Evolutionary conservation across 2,329 filamentous ascomycete species (phyloP).

Genomic region (Hymenoscyphus scutula): DNA sequence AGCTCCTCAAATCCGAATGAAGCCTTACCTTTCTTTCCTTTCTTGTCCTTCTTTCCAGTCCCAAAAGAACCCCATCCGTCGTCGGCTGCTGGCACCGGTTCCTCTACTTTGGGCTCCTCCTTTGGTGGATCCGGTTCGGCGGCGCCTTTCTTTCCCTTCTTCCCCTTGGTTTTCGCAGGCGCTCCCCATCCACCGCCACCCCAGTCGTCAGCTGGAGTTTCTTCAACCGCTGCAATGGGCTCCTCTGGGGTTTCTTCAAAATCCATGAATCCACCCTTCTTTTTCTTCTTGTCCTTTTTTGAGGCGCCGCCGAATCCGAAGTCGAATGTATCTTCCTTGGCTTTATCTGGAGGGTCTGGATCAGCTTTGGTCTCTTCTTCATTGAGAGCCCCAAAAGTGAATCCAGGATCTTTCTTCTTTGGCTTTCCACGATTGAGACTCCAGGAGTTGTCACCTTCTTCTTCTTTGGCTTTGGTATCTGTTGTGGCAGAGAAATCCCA

Average conservation of each 20-base stretch:
- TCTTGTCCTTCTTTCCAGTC: conserved; percentile 44
- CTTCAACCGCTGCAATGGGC: conserved; percentile 27
- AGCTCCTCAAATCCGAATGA: conserved; percentile 26
- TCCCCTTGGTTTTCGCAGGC: conserved; percentile 49
- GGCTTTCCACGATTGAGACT: conserved; percentile 45
- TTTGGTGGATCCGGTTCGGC: conserved; percentile 32
- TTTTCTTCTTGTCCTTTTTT: conserved; percentile 50
- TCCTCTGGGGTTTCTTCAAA: conserved; percentile 31
- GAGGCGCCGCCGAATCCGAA: conserved; percentile 34
- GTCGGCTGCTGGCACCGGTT: conserved; percentile 20
- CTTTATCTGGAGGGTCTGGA: conserved; percentile 32
- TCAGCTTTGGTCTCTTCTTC: conserved; percentile 38
- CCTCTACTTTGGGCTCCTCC: conserved; percentile 29
- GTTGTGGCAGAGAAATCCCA: conserved; percentile 34
- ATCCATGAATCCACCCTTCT: conserved; percentile 33
- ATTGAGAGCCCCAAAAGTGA: conserved; percentile 50
- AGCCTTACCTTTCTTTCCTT: conserved; percentile 34
- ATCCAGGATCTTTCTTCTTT: conserved; percentile 51
- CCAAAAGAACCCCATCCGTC: conserved; percentile 17
- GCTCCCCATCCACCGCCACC: conserved; percentile 48
- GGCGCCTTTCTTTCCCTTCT: conserved; percentile 35
- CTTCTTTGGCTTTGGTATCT: conserved; percentile 43
- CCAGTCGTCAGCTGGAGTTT: conserved; percentile 42
- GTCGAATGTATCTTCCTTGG: conserved; percentile 39
- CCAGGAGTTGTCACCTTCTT: conserved; percentile 51